Evolutionary conservation across 495 filamentous ascomycete species (phyloP).

Genomic region (Mytilinidion resinicola): DNA sequence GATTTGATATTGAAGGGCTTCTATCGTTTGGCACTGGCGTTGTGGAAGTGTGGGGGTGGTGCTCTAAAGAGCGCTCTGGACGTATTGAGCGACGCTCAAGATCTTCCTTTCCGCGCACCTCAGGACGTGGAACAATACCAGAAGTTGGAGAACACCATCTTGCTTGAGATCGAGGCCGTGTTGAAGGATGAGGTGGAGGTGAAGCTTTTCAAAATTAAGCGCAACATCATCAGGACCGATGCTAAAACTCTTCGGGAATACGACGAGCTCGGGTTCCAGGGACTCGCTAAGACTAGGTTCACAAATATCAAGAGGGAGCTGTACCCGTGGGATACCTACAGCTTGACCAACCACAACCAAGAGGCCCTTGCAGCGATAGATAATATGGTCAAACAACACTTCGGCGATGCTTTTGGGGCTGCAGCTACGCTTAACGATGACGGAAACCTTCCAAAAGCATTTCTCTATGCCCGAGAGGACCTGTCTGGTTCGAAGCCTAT

Average conservation of each 20-base stretch:
- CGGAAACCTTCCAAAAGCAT: not conserved
- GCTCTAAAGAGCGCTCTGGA: slow-evolving; percentile 26
- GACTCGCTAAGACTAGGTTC: slow-evolving; percentile 10
- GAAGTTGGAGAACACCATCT: slow-evolving; percentile 9
- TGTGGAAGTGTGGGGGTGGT: slow-evolving; percentile 32
- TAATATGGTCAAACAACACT: not conserved
- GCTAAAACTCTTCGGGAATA: not conserved
- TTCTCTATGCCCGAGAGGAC: not conserved
- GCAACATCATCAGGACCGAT: not conserved
- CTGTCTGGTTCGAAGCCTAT: not conserved
- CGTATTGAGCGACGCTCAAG: slow-evolving; percentile 8
- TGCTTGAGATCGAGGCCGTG: slow-evolving; percentile 4
- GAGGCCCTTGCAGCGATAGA: not conserved
- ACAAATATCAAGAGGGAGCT: slow-evolving; percentile 20
- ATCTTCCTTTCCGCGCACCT: not conserved
- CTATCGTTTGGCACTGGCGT: slow-evolving; percentile 26
- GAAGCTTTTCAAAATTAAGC: not conserved
- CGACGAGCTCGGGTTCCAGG: not conserved
- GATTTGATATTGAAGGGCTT: slow-evolving; percentile 16
- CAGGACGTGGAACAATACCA: slow-evolving; percentile 10
- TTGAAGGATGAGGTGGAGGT: not conserved
- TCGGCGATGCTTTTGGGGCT: not conserved
- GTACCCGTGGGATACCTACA: slow-evolving; percentile 24
- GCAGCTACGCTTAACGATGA: too few species aligned
- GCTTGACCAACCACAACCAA: not conserved